Conservation (phyloP, 2,329 filamentous ascomycete species). For the Epichloe bromicola region DNA sequence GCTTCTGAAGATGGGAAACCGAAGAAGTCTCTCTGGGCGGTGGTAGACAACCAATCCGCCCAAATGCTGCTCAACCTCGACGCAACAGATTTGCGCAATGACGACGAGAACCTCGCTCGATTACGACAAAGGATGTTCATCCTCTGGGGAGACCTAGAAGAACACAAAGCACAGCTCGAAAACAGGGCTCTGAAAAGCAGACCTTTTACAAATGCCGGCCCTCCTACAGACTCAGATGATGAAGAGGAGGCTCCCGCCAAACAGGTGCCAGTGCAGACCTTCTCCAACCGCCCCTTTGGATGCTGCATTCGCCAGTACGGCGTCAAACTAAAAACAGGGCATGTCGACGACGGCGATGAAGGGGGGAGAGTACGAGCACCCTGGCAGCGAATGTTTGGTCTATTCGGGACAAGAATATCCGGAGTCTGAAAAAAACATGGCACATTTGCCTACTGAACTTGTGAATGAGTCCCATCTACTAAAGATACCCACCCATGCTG, state of each 20-base stretch:
- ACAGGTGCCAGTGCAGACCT: slow-evolving; percentile 2
- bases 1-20: slow-evolving; percentile 11
- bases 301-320: slow-evolving; percentile 66
- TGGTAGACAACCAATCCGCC: slow-evolving; percentile 47
- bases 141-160: slow-evolving; percentile 79
- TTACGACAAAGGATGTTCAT: slow-evolving; percentile 61
- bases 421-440: background rate
- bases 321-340: slow-evolving; percentile 29
- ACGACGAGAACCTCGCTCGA: slow-evolving; percentile 31
- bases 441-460: background rate
- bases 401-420: slow-evolving; percentile 51
- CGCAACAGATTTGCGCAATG: slow-evolving; percentile 41
- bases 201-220: background rate
- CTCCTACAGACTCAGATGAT: slow-evolving; percentile 8
- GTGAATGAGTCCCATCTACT: background rate
- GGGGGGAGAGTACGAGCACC: slow-evolving; percentile 21
- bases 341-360: slow-evolving; percentile 42
- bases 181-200: slow-evolving; percentile 1
- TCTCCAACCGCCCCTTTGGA: slow-evolving; percentile 47
- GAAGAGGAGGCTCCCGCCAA: background rate
- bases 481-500: background rate
- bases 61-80: slow-evolving; percentile 36
- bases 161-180: slow-evolving; percentile 36
- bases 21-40: slow-evolving; percentile 46
- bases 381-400: slow-evolving; percentile 50